These are phyloP conservation scores for Butyriboletus loyo DNA, from an alignment of 768 basidiomycete genomes.

Conservation along the genomic window DNA sequence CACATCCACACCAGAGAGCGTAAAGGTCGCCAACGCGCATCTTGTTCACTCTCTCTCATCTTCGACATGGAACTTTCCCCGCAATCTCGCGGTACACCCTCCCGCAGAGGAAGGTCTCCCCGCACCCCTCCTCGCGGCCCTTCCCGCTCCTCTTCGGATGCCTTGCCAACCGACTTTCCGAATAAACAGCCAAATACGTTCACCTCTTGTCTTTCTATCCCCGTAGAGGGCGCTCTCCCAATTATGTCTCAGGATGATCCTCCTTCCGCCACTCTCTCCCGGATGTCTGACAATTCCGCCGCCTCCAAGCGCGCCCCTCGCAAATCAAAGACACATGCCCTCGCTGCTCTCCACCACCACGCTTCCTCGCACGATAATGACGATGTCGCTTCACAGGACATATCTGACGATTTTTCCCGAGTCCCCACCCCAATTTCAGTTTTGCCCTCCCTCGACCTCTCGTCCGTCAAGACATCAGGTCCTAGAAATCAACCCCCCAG, in stretches of 20 bases:
- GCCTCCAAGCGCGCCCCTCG: constrained; percentile 73
- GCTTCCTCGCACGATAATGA: constrained; percentile 54
- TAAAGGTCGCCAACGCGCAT: constrained; percentile 4
- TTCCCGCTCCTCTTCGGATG: constrained; percentile 38
- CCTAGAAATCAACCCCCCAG: constrained; percentile 42
- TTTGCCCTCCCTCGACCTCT: constrained; percentile 60
- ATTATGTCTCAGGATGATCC: constrained; percentile 50
- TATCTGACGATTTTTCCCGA: constrained; percentile 45
- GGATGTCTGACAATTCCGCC: constrained; percentile 34
- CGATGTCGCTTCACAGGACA: constrained; percentile 41
- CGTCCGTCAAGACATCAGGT: constrained; percentile 65
- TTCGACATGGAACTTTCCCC: constrained; percentile 36
- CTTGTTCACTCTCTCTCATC: constrained; percentile 39
- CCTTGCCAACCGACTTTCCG: constrained; percentile 50
- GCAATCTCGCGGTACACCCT: constrained; percentile 55
- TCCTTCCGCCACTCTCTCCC: constrained; percentile 32
- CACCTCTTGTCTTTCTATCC: constrained; percentile 70
- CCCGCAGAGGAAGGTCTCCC: constrained; percentile 63
- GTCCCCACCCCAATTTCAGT: constrained; percentile 60
- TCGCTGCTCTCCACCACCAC: constrained; percentile 73
- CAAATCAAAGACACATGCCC: constrained; percentile 87
- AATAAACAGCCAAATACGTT: constrained; percentile 47
- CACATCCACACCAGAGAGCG: constrained; percentile 33
- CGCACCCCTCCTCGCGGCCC: constrained; percentile 47
- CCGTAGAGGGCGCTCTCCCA: constrained; percentile 70